Percentiles rank a stretch among this genome's conserved stretches.
Evolutionary conservation across 1,284 basidiomycete genomes (phyloP).

Genomic region (Schizophyllum amplum): DNA sequence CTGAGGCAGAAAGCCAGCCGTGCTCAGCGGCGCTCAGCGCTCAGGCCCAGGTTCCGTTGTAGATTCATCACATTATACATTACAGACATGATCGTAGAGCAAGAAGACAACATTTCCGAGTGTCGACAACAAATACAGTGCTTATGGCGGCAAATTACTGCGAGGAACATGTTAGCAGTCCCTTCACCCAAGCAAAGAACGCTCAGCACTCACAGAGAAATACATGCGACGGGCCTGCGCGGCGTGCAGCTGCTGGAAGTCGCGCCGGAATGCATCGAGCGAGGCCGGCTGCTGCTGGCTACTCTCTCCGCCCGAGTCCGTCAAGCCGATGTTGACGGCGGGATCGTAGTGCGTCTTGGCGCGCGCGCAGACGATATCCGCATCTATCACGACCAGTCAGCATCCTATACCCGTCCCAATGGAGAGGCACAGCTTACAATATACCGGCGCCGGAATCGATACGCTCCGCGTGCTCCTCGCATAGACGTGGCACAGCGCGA

Average conservation of each 20-base stretch:
- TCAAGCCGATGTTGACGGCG: constrained; percentile 2
- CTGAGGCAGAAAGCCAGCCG: no score
- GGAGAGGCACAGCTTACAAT: constrained; percentile 45
- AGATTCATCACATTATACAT: no score
- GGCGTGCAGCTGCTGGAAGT: constrained; percentile 54
- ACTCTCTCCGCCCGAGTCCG: constrained; percentile 40
- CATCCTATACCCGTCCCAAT: constrained; percentile 1
- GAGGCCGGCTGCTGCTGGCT: constrained; percentile 47
- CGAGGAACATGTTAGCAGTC: not conserved
- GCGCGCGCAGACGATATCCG: constrained; percentile 75
- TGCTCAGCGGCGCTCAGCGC: no score
- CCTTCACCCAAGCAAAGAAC: not conserved
- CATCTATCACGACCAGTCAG: constrained; percentile 38
- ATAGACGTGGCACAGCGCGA: constrained; percentile 75
- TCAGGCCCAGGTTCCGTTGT: no score
- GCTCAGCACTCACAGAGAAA: constrained; percentile 29
- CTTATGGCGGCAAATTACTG: constrained; percentile 33
- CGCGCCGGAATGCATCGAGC: constrained; percentile 58
- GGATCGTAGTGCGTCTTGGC: constrained; percentile 79
- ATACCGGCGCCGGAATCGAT: constrained; percentile 77
- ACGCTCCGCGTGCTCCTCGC: constrained; percentile 77
- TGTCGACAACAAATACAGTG: constrained; percentile 51
- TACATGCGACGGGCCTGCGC: constrained; percentile 58
- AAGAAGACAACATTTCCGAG: no score
- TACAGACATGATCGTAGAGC: no score